Evolutionary conservation across 176 grass and related monocot genomes (phyloP).

Genomic region (Raddia distichophylla): DNA sequence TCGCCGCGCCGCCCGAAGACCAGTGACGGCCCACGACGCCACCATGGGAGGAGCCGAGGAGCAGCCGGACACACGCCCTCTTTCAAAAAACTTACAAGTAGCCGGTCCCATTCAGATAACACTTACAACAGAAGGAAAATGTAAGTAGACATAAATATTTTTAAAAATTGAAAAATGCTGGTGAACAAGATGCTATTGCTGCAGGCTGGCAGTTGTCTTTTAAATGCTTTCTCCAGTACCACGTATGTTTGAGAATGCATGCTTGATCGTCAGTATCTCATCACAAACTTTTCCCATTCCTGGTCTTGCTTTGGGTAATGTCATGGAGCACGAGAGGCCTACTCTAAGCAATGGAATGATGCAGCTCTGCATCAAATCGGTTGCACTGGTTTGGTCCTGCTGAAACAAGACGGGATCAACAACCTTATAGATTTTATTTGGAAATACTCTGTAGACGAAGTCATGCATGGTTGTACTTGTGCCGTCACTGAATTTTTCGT

Average conservation of each 20-base stretch:
- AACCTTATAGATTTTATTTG: not conserved
- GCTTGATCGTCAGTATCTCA: slow-evolving; percentile 37
- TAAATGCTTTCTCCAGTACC: too few relatives aligned
- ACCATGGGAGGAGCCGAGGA: too few relatives aligned
- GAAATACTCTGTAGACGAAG: slow-evolving; percentile 31
- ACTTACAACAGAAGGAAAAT: too few relatives aligned
- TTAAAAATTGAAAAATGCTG: too few relatives aligned
- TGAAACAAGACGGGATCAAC: slow-evolving; percentile 23
- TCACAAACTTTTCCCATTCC: slow-evolving; percentile 39
- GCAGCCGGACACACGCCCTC: too few relatives aligned
- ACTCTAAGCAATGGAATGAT: slow-evolving; percentile 43
- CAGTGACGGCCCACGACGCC: too few relatives aligned
- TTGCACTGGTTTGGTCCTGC: not conserved
- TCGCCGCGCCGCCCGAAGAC: too few relatives aligned
- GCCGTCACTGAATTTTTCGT: slow-evolving; percentile 25
- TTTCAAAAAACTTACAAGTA: too few relatives aligned
- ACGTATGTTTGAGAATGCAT: slow-evolving; percentile 5
- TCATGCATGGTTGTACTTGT: slow-evolving; percentile 10
- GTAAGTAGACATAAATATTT: too few relatives aligned
- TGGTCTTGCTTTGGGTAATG: slow-evolving; percentile 16
- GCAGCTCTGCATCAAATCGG: slow-evolving; percentile 2
- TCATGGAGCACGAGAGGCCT: slow-evolving; percentile 38
- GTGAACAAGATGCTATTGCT: too few relatives aligned
- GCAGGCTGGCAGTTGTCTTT: too few relatives aligned
- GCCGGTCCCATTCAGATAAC: too few relatives aligned